Base-by-base conservation (phyloP, 495 filamentous ascomycete genomes). In the Xylaria longipes region DNA sequence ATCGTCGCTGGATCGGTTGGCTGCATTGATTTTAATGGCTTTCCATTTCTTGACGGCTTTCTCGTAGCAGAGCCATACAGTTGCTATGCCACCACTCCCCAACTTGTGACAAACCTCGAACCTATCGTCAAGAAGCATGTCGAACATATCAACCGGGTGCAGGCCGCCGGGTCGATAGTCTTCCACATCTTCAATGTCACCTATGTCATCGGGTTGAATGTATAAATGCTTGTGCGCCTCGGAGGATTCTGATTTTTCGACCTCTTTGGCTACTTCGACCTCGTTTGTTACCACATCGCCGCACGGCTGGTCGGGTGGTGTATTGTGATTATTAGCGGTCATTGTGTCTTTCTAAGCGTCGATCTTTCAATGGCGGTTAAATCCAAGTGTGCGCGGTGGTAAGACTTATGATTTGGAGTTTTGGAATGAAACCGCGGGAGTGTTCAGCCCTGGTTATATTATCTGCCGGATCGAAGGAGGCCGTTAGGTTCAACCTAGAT, bases 11-110 rank as follows among this genome's bases (percentile, higher is more conserved):
- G 70, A 72, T 29, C 56, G 25, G 25, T 35, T 43, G 12, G 62
- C 70, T 0, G 12, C 29, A 29, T 72, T 72, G 3, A 72, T 52
- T 29, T 72, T 72, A 29, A 72, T 43, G 20, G 70, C 70, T 4
- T 31, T 56, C 70, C 70, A 72, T 62, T 65, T 72, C 20, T 62
- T 37, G 5, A 27, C 7, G 8, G 15, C 39, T 12, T 27, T n/a
- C 17, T 72, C 70, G n/a, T 57, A 72, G 50, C 70, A 72, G 11
- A 72, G 63, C 70, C 70, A 72, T 27, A 52, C 70, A 8, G 57
- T 72, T 33, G 63, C 70, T 8, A 61, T 61, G 2, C 63, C 70
- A 14, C 70, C 70, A 25, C 50, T 56, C 3, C 70, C 70, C 3
- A 72, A 29, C 31, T 72, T 72, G 6, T 72, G 61, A 5, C 41